phyloP scores from a whole-genome alignment of 495 filamentous ascomycete species.

The Endocarpon pusillum region DNA sequence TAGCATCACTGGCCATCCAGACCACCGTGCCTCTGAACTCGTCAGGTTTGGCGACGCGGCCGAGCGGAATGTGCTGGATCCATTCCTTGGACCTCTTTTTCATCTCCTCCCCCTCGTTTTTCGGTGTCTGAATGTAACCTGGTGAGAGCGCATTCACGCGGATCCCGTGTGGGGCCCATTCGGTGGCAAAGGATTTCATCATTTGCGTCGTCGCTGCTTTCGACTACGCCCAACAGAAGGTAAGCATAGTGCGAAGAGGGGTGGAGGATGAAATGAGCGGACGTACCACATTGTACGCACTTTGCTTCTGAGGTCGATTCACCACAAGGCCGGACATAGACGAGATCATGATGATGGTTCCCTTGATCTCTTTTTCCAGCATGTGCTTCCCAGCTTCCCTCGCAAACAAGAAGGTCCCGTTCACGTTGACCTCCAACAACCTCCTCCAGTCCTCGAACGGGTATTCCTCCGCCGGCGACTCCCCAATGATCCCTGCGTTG shows the following conservation, averaged over 20 bases:
- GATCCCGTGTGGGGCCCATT: neutral
- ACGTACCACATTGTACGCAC: neutral
- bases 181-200: no score
- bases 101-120: no score
- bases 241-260: no score
- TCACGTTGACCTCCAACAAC: conserved; percentile 12
- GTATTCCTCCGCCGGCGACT: no score
- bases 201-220: no score
- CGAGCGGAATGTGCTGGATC: neutral
- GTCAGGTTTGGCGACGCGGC: neutral
- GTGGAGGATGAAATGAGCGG: neutral
- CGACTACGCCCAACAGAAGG: no score
- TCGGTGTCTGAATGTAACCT: neutral
- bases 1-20: conserved; percentile 16
- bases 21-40: neutral
- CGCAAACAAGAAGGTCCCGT: conserved; percentile 12
- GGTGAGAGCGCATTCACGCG: neutral
- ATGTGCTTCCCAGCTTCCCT: conserved; percentile 11
- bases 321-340: conserved; percentile 9
- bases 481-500: no score
- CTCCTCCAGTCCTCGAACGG: conserved; percentile 10
- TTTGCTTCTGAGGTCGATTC: conserved; percentile 7
- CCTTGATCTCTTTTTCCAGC: conserved; percentile 11
- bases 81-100: no score
- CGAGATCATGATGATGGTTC: conserved; percentile 11